Conservation (phyloP, 2,329 filamentous ascomycete genomes). For the Fonsecaea nubica region DNA sequence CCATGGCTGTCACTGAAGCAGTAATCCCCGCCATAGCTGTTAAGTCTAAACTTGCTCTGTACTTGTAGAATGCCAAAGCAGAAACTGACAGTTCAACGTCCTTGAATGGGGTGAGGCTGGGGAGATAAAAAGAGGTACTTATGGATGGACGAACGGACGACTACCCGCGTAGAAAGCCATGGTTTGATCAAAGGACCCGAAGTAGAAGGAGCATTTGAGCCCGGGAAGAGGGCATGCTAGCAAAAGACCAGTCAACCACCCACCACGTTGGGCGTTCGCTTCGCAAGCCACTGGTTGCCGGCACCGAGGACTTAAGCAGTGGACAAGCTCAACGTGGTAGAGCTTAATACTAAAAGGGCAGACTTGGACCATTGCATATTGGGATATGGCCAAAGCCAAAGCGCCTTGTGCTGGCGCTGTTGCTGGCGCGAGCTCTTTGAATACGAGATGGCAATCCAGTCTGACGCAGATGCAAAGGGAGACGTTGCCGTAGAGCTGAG, state of each 20-base stretch:
- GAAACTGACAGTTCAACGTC: not conserved
- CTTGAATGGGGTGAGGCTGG: not conserved
- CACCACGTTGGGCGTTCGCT: not conserved
- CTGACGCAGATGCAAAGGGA: not conserved
- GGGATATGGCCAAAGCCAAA: not conserved
- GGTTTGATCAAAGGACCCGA: not conserved
- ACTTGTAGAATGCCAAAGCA: not conserved
- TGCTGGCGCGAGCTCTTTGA: not conserved
- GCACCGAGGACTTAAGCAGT: not conserved
- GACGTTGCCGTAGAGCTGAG: slow-evolving; percentile 4
- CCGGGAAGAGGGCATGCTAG: not conserved
- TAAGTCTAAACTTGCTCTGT: not conserved
- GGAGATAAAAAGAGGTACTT: not conserved
- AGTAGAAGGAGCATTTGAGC: not conserved
- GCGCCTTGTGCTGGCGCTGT: not conserved
- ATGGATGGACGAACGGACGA: not conserved
- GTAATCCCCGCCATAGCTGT: slow-evolving; percentile 3
- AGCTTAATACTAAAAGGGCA: not conserved
- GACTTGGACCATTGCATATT: not conserved
- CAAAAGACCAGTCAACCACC: not conserved
- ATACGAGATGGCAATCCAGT: not conserved
- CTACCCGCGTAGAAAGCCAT: not conserved
- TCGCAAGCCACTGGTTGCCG: not conserved
- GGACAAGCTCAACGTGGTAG: not conserved
- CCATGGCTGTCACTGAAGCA: not conserved